Evolutionary conservation across 1,284 basidiomycete species (phyloP), one percentile per base, ranked within the genome.

Genomic region (Heterobasidion annosum): DNA sequence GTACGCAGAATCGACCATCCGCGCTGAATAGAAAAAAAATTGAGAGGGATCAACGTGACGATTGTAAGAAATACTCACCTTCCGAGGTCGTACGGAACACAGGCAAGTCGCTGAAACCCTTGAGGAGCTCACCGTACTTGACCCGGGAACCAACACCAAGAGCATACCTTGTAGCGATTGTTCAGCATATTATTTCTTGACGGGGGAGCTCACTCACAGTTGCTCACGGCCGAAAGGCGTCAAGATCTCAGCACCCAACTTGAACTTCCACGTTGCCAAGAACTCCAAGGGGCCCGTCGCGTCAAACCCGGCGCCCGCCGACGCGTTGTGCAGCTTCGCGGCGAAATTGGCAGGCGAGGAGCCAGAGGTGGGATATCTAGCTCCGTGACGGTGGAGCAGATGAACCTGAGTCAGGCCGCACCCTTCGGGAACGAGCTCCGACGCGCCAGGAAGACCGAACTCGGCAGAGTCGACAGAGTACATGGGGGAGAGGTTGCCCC

Each of bases 11-110:
- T 79, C 74, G 33, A 79, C 68, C 80, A 81, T 81, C 33, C 73
- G 70, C 34, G 70, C 69, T 69, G 50, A 13, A 34, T 8, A 13
- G 5, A 8, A 3, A 16, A 5, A 15, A 35, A n/a, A 54, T n/a
- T n/a, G 10, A 37, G 8, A n/a, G 42, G 1, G 43, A 34, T 13
- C 35, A 16, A 9, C 5, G 18, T 8, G 16, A 15, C 35, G n/a
- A 33, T 3, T 4, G 16, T n/a, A 52, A 33, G 48, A 2, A 10
- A 48, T 48, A 42, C 57, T 50, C 45, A 75, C 75, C 70, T 68
- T 79, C 68, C 1, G 77, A 77, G 3, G 76, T 82, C 0, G 83
- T 84, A 16, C 85, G 76, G 64, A 82, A 82, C 8, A 86, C 81
- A 43, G 80, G 78, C 16, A 80, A 67, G 25, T 71, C 65, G 13